Percentiles rank a stretch among this genome's conserved stretches.
Evolutionary conservation across 176 grass and related monocot species (phyloP).

Genomic region (Tillandsia fasciculata): DNA sequence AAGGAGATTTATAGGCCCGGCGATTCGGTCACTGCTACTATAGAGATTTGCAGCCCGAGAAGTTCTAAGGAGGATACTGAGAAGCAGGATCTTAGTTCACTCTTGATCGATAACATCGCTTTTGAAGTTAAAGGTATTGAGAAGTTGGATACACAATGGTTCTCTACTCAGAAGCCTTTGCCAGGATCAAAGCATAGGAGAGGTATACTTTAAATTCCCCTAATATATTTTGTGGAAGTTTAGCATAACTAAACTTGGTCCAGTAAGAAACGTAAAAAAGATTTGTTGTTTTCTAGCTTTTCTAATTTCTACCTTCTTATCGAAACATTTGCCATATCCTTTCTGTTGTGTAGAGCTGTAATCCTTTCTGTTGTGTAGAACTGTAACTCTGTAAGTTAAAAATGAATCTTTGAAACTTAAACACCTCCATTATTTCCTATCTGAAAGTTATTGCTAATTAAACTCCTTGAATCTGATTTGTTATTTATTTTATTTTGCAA

Average conservation of each 20-base stretch:
- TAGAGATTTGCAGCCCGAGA: constrained; percentile 49
- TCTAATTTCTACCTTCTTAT: too few species aligned
- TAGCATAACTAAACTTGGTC: not conserved
- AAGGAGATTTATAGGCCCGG: constrained; percentile 82
- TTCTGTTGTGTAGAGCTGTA: not conserved
- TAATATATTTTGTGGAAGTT: not conserved
- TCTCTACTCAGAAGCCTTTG: constrained; percentile 54
- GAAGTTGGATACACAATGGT: constrained; percentile 90
- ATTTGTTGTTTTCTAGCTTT: too few species aligned
- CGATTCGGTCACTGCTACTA: constrained; percentile 49
- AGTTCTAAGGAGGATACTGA: constrained; percentile 30
- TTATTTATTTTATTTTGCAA: too few species aligned
- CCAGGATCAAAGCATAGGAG: constrained; percentile 70
- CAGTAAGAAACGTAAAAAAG: not conserved
- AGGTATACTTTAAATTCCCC: constrained; percentile 29
- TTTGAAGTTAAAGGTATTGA: constrained; percentile 88
- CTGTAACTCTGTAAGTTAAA: too few species aligned
- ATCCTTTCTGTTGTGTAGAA: not conserved
- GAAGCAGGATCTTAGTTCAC: constrained; percentile 23
- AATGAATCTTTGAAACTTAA: too few species aligned
- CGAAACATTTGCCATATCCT: not conserved
- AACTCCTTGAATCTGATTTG: too few species aligned
- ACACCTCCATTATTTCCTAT: too few species aligned
- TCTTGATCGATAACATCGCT: constrained; percentile 61
- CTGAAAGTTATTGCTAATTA: too few species aligned